Evolutionary conservation across 2,329 filamentous ascomycete genomes (phyloP), one percentile per base, ranked within the genome.

Genomic region (Aspergillus luchuensis): DNA sequence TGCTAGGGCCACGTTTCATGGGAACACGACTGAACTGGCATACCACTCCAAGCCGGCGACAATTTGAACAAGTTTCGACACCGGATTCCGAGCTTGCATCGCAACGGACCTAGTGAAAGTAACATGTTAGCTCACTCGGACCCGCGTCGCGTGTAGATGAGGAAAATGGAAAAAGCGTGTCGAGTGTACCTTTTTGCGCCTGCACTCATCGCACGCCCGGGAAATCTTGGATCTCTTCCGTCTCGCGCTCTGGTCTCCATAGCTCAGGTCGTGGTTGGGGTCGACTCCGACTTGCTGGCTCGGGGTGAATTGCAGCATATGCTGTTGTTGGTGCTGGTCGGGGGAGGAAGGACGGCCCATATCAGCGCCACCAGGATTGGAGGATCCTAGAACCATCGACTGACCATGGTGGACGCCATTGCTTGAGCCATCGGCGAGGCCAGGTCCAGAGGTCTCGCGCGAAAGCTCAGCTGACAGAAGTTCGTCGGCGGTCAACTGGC

Each of bases 11-110:
- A 62, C 91, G 85, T 76, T 95, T 96, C 82, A 95, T 91, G 1
- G 91, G 92, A 57, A 95, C 89, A 54, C 92, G 86, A 75, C 91
- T 96, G 72, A 96, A 97, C 19, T 92, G 84, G 76, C 92, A 97
- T 21, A 82, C 81, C n/a, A 88, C 85, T n/a, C 85, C 85, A 7
- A 91, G 88, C 56, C 91, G 86, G 57, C 88, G 87, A 74, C 92
- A 96, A 70, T 91, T 94, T 2, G 90, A 90, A 71, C 92, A 97
- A 5, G 89, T 88, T 60, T 88, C 85, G 17, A 90, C 86, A 15
- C 87, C 88, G 5, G 84, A 84, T 72, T 96, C 91, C 8, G 89
- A 88, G 62, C 87, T 85, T 4, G 91, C 90, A 77, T 96, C 92
- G 70, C 92, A 97, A 71, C 92, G 91, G 61, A 96, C 91, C 83